Evolutionary conservation across 1,284 basidiomycete genomes (phyloP).

Genomic region (Pseudozyma sp.): DNA sequence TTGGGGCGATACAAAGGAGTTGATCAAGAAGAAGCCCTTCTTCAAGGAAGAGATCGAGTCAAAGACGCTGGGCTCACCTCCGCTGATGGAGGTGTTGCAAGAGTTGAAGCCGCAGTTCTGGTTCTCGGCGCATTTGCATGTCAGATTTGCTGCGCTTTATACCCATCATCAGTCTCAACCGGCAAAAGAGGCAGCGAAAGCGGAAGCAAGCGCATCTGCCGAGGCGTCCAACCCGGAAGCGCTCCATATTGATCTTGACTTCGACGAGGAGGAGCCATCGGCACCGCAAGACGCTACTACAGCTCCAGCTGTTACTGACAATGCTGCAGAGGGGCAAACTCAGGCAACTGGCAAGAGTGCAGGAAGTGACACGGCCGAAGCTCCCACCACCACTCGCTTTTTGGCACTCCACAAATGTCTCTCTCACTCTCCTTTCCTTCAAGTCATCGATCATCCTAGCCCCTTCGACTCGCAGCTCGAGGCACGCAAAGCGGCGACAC

Average conservation of each 20-base stretch:
- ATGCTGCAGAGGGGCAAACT: background rate
- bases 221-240: constrained; percentile 48
- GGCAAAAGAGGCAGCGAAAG: background rate
- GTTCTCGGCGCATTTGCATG: constrained; percentile 95
- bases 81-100: constrained; percentile 81
- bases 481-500: constrained; percentile 17
- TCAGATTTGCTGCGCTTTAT: constrained; percentile 72
- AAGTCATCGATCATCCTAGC: constrained; percentile 46
- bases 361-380: background rate
- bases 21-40: constrained; percentile 84
- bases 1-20: constrained; percentile 77
- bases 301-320: background rate
- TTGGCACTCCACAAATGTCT: constrained; percentile 94
- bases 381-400: constrained; percentile 76
- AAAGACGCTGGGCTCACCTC: constrained; percentile 86
- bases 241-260: constrained; percentile 44
- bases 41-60: constrained; percentile 78
- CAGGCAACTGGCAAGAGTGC: background rate
- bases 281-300: constrained; percentile 1
- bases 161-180: constrained; percentile 7
- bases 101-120: constrained; percentile 87
- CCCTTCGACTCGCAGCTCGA: constrained; percentile 36
- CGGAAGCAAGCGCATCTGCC: background rate
- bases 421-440: constrained; percentile 80
- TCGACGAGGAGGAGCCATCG: constrained; percentile 26